Evolutionary conservation across 345 rosid species (phyloP), one percentile per base, ranked within the genome.

Genomic region (Boechera stricta): DNA sequence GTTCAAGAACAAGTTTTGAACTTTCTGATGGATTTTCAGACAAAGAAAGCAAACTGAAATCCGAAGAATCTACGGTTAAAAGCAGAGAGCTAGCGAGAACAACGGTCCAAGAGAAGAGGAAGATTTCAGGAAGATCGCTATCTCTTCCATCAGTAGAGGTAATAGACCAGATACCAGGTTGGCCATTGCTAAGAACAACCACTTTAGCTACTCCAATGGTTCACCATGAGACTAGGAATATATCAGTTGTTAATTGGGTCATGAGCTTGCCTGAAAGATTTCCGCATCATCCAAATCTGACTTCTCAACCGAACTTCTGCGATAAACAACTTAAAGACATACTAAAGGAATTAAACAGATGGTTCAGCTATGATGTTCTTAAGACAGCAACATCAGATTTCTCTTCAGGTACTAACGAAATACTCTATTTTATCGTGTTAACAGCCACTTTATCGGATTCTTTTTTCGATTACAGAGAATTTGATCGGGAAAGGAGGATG

Each of bases 171-270:
- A 86, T 64, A 77, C 98, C 94, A 0, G 98, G 99, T 48, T 92
- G 98, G 97, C 99, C 99, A 7, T 81, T 95, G 45, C 87, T 89
- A 10, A 81, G 82, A 55, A 83, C 84, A 76, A 76, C 84, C 47
- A 82, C 68, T 78, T 77, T 79, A 21, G 85, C 60, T 54, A 45
- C 71, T 78, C 86, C 85, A 31, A 57, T 73, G 76, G 78, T 79
- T 26, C 54, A 58, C 55, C 81, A 81, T 2, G 72, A 81, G 11
- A 84, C 67, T 64, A 32, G 88, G 82, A 78, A 81, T 8, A 38
- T 84, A 67, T 87, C 99, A 13, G 97, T 89, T 33, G 96, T 89
- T 24, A 85, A 89, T 72, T 95, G 99, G 99, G 91, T 86, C 11
- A 87, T 95, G 96, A 87, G 76, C 84, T 84, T 89, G 33, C 99